phyloP scores from a whole-genome alignment of 2,329 filamentous ascomycete genomes.

The Trichoderma lentiforme region DNA sequence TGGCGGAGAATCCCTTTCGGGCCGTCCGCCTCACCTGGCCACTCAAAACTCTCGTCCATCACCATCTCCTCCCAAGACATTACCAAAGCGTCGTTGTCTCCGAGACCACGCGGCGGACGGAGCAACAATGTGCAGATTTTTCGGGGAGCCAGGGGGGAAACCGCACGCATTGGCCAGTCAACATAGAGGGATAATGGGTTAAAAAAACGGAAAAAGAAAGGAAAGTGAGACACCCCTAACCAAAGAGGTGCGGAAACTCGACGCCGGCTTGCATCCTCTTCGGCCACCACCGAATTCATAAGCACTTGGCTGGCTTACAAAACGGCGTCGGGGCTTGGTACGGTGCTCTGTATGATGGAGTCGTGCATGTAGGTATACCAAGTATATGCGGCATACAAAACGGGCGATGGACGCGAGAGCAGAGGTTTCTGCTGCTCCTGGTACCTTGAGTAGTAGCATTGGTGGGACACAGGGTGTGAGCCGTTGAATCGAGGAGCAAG shows the following conservation, averaged over 20 bases:
- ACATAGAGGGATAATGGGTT: background rate
- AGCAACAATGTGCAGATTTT: slow-evolving; percentile 12
- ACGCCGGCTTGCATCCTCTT: background rate
- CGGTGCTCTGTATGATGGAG: background rate
- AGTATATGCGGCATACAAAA: background rate
- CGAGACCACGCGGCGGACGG: slow-evolving; percentile 10
- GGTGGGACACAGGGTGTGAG: background rate
- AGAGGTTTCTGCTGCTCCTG: background rate
- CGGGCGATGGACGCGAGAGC: background rate
- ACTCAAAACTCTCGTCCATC: background rate
- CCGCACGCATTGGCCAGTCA: background rate
- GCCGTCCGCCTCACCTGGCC: slow-evolving; percentile 16
- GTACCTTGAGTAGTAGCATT: background rate
- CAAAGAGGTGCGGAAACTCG: background rate
- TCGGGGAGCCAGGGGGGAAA: background rate
- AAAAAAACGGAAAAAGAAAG: background rate
- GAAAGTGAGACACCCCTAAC: background rate
- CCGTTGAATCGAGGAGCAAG: background rate
- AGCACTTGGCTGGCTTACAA: background rate
- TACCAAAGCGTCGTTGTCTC: slow-evolving; percentile 7
- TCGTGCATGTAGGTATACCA: background rate
- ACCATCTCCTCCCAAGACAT: background rate
- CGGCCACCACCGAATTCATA: background rate
- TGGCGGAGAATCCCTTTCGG: slow-evolving; percentile 16
- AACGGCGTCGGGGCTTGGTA: background rate